A percentile compares a stretch with the other conserved stretches of the same genome.
Conservation (phyloP, 2,329 filamentous ascomycete genomes). For the Proliferodiscus dingleyae region DNA sequence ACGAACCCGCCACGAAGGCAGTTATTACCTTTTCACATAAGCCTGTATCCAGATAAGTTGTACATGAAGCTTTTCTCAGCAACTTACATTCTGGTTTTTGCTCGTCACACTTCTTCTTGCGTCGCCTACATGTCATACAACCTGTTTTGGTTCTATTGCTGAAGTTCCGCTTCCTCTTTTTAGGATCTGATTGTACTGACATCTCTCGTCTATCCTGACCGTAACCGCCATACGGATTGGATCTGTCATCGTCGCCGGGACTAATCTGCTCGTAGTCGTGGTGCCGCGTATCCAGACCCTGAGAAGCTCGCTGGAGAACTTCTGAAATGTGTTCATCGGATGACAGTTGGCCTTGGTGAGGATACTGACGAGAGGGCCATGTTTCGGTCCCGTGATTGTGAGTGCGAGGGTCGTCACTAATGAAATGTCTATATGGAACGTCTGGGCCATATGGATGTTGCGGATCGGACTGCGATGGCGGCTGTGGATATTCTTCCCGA, state of each 20-base stretch:
- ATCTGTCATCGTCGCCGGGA: constrained; percentile 34
- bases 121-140: constrained; percentile 82
- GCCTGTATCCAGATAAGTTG: constrained; percentile 6
- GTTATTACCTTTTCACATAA: constrained; percentile 62
- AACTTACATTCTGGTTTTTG: constrained; percentile 82
- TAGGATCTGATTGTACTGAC: constrained; percentile 53
- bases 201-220: constrained; percentile 30
- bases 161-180: constrained; percentile 75
- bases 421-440: constrained; percentile 23
- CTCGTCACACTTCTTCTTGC: constrained; percentile 99
- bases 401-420: constrained; percentile 22
- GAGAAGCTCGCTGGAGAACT: constrained; percentile 45
- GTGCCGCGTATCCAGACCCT: constrained; percentile 33
- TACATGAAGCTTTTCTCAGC: background rate
- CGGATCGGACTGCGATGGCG: constrained; percentile 38
- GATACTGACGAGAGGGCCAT: constrained; percentile 28
- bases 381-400: constrained; percentile 15
- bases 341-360: constrained; percentile 41
- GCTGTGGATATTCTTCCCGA: constrained; percentile 44
- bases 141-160: constrained; percentile 95
- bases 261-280: constrained; percentile 34
- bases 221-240: constrained; percentile 33
- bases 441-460: constrained; percentile 24
- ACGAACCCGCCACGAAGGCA: constrained; percentile 85
- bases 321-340: constrained; percentile 48